Evolutionary conservation across 1,284 basidiomycete genomes (phyloP), one percentile per base, ranked within the genome.

Genomic region (Puccinia coronata): DNA sequence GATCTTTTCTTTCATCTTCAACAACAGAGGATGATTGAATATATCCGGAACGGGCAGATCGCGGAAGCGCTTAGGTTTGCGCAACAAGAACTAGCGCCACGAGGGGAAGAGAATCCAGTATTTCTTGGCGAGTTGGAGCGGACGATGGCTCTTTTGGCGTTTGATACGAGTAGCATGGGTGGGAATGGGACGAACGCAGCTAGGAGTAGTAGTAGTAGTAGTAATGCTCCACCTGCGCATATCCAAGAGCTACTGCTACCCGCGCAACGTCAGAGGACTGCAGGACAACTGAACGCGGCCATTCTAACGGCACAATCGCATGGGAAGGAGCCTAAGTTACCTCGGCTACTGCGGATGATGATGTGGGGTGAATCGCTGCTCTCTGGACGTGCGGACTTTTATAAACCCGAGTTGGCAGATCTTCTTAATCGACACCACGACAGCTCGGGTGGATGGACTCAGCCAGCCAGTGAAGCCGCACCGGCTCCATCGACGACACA

Each of bases 61-160:
- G 87, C 89, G 14, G 92, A 94, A 72, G 96, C 96, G 0, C 87
- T 99, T 51, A 87, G 90, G 80, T 98, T 99, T 87, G 96, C 96
- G 0, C 93, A 97, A 83, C 90, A 92, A 73, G 95, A 98, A 86
- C 90, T 99, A 3, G 96, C 96, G 1, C 95, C 95, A 16, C 91
- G 95, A 11, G 96, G 95, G 1, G 94, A 98, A 84, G 94, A 98
- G 88, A 93, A 92, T 81, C 95, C 95, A 0, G 93, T 97, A 85
- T 97, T 97, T 86, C 88, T 99, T 34, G 88, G 90, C 20, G 96
- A 98, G 85, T 88, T 99, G 49, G 96, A 99, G 87, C 90, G 92
- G 71, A 97, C 96, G 25, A 98, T 99, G 95, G 93, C 95, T 31
- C 87, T 99, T 63, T 88, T 99, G 11, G 96, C 95, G 11, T 98